Base-by-base conservation (phyloP, 371 early-diverging fungal species). In the Aphelidium insulamus region DNA sequence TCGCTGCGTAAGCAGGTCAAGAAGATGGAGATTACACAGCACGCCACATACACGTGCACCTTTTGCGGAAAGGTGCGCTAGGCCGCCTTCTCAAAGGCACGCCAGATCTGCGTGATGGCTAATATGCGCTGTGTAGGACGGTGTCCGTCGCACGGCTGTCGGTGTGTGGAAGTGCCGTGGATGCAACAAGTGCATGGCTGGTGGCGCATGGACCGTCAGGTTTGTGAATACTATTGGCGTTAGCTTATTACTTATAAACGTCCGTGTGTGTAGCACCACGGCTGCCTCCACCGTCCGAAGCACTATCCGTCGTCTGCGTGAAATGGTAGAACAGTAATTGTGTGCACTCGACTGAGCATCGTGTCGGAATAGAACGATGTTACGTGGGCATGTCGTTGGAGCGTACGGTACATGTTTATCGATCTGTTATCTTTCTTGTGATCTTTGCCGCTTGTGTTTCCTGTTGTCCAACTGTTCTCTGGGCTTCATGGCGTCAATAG, bases 141-240 rank as follows among this genome's bases (percentile, higher is more conserved):
- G 79, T 45, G 94, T 99, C 43, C 88, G 82, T 72, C 84, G 99
- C 57, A 54, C 68, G 38, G 77, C 88, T 38, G 97, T 99, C 48
- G 99, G 98, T 53, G 95, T 99, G 73, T 99, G 99, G 99, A 72
- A 83, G 62, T 99, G 99, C 76, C 75, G 72, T 57, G 84, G 80
- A 38, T 99, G 99, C 72, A 72, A 69, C 52, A 85, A 91, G 71
- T 61, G 61, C 50, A 61, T 97, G 58, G 98, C 98, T 45, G 99
- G 99, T 51, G 99, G 99, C 54, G 98, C 99, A 46, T 99, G 90
- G 83, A 81, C 85, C 36, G 75, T 94, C 45, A 75, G 72, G 59
- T 69, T 55, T 62, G 57, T 55, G 23, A 30, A 17, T 20, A 23
- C 8, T 34, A 19, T 20, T 28, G 15, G 10, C 12, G 19, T 22